Base-by-base conservation (phyloP, 495 filamentous ascomycete species). In the Hypoxylon cercidicola region DNA sequence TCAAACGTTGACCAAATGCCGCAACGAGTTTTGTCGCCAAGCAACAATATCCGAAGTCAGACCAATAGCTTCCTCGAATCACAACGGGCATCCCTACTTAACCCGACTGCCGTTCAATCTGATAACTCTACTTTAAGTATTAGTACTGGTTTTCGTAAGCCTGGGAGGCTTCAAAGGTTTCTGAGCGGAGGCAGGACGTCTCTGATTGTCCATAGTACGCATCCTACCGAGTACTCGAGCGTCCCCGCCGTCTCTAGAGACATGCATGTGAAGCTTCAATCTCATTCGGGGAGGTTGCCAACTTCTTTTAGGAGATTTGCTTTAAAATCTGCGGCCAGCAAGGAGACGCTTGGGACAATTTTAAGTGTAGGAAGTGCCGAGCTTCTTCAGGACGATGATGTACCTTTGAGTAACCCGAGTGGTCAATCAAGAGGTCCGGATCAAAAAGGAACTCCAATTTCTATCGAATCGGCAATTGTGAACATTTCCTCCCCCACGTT, bases 321-420 rank as follows among this genome's bases (percentile, higher is more conserved):
- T 13, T 49, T 77, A 39, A 75, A 61, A 47, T 66, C 72, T 3
- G 71, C 72, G 5, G 55, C 72, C 4, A 79, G 75, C 49, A 64
- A 74, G 55, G 78, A 81, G 34, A 77, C 77, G 8, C 59, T 78
- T 4, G 77, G 71, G 48, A 79, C 75, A 28, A 81, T 80, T 30
- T 74, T 81, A 39, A 77, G 74, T 60, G 75, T 77, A 28, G 75
- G 72, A 34, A 77, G 75, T 44, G 40, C 72, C 21, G 77, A 77
- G 50, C 48, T 64, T 34, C 64, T 71, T 25, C 73, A 78, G 18
- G 63, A 72, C 16, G 58, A 70, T 7, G 66, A 71, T 13, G 19
- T 60, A 4, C 28, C 61, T n/a, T 35, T 68, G 9, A 51, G 54
- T 5, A 20, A 13, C 40, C 13, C 58, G 49, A 3, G 28, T 61